Conservation (phyloP, 1,284 basidiomycete species). For the Ceratobasidium sp. region DNA sequence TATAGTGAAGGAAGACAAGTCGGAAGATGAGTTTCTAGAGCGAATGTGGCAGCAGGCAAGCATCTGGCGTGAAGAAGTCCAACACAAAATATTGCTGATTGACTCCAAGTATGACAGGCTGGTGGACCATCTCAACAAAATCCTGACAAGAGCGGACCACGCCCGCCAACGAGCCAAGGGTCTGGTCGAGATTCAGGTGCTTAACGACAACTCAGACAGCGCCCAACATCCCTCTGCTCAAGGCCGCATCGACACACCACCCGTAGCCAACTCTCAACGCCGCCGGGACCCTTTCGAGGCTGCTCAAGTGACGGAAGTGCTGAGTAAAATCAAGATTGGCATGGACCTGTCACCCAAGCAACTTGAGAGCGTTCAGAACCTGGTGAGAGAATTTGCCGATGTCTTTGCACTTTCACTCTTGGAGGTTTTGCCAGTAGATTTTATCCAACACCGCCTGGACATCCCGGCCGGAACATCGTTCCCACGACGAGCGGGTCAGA, state of each 20-base stretch:
- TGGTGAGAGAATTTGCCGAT: conserved; percentile 25
- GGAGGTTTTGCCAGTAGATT: conserved; percentile 36
- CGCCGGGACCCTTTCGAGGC: not conserved
- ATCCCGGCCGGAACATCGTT: conserved; percentile 29
- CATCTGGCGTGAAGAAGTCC: not conserved
- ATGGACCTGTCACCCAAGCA: conserved; percentile 27
- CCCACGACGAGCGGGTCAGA: conserved; percentile 34
- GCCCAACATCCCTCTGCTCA: not conserved
- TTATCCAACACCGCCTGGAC: conserved; percentile 40
- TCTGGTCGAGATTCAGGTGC: not conserved
- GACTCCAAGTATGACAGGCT: not conserved
- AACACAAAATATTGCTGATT: conserved; percentile 19
- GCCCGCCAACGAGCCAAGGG: not conserved
- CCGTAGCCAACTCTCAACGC: not conserved
- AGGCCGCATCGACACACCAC: not conserved
- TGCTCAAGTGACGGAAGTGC: not conserved
- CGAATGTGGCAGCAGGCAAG: not conserved
- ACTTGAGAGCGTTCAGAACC: not conserved
- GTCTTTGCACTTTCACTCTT: conserved; percentile 24
- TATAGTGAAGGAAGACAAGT: not conserved
- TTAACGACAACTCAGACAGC: not conserved
- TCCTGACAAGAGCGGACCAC: not conserved
- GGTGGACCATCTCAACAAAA: not conserved
- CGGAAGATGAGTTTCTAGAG: not conserved
- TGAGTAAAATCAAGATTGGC: conserved; percentile 22